Evolutionary conservation across 345 rosid species (phyloP).

Genomic region (Pistacia integerrima): DNA sequence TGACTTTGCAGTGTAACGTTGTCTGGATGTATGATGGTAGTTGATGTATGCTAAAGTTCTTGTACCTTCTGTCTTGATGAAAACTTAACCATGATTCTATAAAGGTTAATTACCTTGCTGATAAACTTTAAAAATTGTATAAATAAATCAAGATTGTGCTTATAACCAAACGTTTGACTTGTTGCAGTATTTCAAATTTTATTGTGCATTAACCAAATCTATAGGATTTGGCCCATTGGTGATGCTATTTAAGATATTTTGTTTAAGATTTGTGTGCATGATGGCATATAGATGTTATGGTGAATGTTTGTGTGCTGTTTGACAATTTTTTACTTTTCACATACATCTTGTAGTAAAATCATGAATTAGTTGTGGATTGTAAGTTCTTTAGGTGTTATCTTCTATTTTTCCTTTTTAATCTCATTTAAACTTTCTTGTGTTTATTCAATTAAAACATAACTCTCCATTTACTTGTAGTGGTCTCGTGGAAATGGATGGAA

Average conservation of each 20-base stretch:
- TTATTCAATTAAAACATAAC: conserved; percentile 17
- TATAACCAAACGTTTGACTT: too few species aligned
- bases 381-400: background rate
- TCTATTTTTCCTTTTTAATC: conserved; percentile 16
- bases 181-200: too few species aligned
- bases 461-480: conserved; percentile 44
- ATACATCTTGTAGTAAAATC: too few species aligned
- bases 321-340: too few species aligned
- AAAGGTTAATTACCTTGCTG: background rate
- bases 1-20: background rate
- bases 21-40: background rate
- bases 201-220: too few species aligned
- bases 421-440: conserved; percentile 6
- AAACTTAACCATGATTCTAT: background rate
- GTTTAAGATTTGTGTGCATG: too few species aligned
- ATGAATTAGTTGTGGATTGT: background rate
- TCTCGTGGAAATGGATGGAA: conserved; percentile 43
- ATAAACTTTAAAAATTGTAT: background rate
- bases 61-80: background rate
- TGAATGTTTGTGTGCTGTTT: too few species aligned
- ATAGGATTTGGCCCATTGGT: too few species aligned
- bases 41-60: background rate
- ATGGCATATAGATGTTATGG: too few species aligned
- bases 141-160: too few species aligned
- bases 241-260: too few species aligned